A percentile compares a stretch with the other conserved stretches of the same genome.
Evolutionary conservation across 768 basidiomycete genomes (phyloP).

Genomic region (Leucogyrophana mollusca): DNA sequence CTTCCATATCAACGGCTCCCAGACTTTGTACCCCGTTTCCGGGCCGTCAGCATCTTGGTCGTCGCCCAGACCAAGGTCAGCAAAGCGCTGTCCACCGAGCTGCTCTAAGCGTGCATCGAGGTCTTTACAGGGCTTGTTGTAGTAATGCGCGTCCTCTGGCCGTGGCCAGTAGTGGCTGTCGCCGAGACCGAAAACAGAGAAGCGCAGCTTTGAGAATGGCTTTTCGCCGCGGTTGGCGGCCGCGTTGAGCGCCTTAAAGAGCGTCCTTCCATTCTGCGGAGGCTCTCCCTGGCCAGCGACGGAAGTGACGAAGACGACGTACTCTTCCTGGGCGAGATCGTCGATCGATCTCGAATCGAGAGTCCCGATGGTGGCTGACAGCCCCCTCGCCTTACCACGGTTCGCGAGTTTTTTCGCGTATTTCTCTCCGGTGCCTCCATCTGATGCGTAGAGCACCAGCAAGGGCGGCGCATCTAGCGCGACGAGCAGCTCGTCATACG

Average conservation of each 20-base stretch:
- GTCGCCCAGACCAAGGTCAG: constrained; percentile 81
- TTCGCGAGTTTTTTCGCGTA: constrained; percentile 83
- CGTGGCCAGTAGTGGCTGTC: constrained; percentile 99
- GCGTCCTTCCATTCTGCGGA: constrained; percentile 91
- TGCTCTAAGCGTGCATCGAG: constrained; percentile 76
- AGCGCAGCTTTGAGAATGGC: constrained; percentile 64
- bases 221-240: constrained; percentile 49
- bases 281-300: constrained; percentile 97
- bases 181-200: constrained; percentile 91
- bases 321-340: constrained; percentile 65
- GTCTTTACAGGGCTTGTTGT: constrained; percentile 95
- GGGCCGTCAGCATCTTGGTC: constrained; percentile 97
- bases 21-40: constrained; percentile 94
- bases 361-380: constrained; percentile 71
- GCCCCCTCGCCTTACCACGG: constrained; percentile 81
- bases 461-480: constrained; percentile 89
- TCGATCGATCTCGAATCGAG: constrained; percentile 82
- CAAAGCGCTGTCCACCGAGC: constrained; percentile 78
- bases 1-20: constrained; percentile 94
- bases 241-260: constrained; percentile 83
- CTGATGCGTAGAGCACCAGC: constrained; percentile 89
- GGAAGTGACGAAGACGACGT: constrained; percentile 87
- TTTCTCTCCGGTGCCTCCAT: constrained; percentile 96
- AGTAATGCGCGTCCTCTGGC: constrained; percentile 94
- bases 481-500: constrained; percentile 80